Percentiles rank a stretch among this genome's conserved stretches.
phyloP scores from a whole-genome alignment of 805 yeast genomes.

The Pichia manshurica region DNA sequence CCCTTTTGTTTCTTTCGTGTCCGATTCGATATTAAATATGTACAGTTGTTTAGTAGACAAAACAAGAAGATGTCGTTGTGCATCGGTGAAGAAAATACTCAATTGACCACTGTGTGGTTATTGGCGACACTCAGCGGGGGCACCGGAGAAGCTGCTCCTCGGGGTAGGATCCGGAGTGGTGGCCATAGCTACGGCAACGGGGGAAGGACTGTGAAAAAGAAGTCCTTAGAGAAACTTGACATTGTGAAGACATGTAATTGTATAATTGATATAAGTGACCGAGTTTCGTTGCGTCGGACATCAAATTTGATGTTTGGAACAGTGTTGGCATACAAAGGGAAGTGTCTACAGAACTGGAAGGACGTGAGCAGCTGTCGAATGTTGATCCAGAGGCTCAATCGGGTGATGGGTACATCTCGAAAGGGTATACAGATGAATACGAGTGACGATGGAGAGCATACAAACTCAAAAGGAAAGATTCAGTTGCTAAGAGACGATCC shows the following conservation, averaged over 20 bases:
- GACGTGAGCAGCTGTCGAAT: slow-evolving; percentile 23
- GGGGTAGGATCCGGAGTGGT: neutral
- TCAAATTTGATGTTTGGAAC: slow-evolving; percentile 46
- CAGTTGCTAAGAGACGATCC: slow-evolving; percentile 32
- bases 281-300: slow-evolving; percentile 30
- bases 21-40: no score
- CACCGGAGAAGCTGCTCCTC: neutral
- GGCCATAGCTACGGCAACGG: neutral
- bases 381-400: slow-evolving; percentile 29
- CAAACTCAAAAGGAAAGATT: no score
- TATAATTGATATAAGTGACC: slow-evolving; percentile 19
- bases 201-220: slow-evolving; percentile 22
- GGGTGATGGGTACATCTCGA: slow-evolving; percentile 3
- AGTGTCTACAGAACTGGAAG: slow-evolving; percentile 22
- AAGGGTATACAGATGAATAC: no score
- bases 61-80: no score
- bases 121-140: slow-evolving; percentile 7
- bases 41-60: no score
- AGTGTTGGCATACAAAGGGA: slow-evolving; percentile 42
- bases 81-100: neutral
- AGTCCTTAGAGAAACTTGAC: slow-evolving; percentile 32
- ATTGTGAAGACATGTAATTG: slow-evolving; percentile 39
- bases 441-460: no score
- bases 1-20: neutral
- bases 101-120: slow-evolving; percentile 6